A percentile compares a stretch with the other conserved stretches of the same genome.
Evolutionary conservation across 2,329 filamentous ascomycete species (phyloP).

Genomic region (Calonectria ilicicola): DNA sequence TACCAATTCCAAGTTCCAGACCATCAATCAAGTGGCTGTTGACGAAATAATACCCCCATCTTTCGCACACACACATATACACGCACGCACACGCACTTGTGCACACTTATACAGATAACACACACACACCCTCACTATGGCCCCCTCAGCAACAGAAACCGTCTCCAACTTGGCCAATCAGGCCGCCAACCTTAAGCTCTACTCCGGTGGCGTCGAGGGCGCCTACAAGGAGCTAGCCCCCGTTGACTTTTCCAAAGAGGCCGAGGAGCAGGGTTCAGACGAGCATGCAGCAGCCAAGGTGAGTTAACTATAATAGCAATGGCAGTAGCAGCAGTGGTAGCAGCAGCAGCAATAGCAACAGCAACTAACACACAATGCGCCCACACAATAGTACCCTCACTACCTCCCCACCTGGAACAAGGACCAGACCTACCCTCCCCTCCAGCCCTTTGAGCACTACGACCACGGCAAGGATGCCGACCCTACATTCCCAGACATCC

Average conservation of each 20-base stretch:
- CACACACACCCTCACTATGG: constrained; percentile 27
- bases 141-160: constrained; percentile 41
- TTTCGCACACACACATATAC: background rate
- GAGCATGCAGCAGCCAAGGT: constrained; percentile 41
- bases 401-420: constrained; percentile 81
- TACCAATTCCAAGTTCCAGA: background rate
- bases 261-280: constrained; percentile 34
- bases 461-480: constrained; percentile 84
- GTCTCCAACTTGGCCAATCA: constrained; percentile 24
- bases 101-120: background rate
- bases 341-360: background rate
- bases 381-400: constrained; percentile 67
- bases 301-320: background rate
- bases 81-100: background rate
- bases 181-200: constrained; percentile 41
- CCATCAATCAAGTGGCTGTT: background rate
- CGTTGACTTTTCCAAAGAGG: constrained; percentile 31
- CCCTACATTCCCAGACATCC: constrained; percentile 74
- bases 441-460: constrained; percentile 77
- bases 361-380: background rate
- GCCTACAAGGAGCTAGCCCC: constrained; percentile 42
- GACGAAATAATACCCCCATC: background rate
- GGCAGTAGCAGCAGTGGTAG: background rate
- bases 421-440: constrained; percentile 72
- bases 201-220: constrained; percentile 40